These are phyloP conservation scores for Sechiopsis laciniata DNA, from an alignment of 306 rosid genomes.

Conservation along the genomic window DNA sequence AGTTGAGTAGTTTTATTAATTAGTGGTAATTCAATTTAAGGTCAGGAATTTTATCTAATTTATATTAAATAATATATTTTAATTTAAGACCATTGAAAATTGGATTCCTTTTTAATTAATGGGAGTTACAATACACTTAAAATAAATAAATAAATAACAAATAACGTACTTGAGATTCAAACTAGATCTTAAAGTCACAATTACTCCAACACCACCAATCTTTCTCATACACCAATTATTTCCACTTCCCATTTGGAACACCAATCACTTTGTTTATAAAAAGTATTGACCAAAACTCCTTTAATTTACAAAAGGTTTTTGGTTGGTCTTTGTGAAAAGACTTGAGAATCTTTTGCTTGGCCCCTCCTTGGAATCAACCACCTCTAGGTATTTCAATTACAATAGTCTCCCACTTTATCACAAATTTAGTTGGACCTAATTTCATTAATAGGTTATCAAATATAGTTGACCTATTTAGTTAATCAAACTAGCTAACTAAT, in stretches of 20 bases:
- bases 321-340: conserved; percentile 5
- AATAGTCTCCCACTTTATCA: background rate
- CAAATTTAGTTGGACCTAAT: conserved; percentile 6
- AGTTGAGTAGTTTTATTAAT: too few relatives aligned
- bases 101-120: too few relatives aligned
- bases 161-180: too few relatives aligned
- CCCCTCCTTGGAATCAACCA: background rate
- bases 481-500: background rate
- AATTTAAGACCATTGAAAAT: too few relatives aligned
- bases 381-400: background rate
- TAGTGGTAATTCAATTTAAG: too few relatives aligned
- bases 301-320: background rate
- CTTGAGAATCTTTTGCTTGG: conserved; percentile 13
- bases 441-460: background rate
- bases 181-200: too few relatives aligned
- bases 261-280: background rate
- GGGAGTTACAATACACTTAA: too few relatives aligned
- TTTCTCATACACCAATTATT: background rate
- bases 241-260: background rate
- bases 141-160: too few relatives aligned
- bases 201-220: background rate
- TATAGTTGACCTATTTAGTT: background rate
- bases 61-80: too few relatives aligned
- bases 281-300: conserved; percentile 6
- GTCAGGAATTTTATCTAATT: too few relatives aligned